Base-by-base conservation (phyloP, 768 basidiomycete species). In the Tulasnella sp. region DNA sequence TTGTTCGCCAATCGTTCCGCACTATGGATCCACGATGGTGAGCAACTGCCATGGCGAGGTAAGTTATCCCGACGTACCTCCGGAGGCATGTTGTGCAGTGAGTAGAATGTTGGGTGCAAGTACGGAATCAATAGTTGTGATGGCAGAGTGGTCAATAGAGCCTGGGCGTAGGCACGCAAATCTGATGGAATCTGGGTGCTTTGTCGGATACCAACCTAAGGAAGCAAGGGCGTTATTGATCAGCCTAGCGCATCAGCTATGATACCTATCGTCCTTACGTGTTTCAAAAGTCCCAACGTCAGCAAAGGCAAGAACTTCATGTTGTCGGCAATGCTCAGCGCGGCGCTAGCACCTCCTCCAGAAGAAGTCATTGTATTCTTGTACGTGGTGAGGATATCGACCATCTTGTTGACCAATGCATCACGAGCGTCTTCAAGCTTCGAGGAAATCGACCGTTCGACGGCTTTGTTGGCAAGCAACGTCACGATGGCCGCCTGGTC, bases 131-230 rank as follows among this genome's bases (percentile, higher is more conserved):
- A 88, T 11, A 91, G 83, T 85, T 99, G 94, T 2, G 94, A 91
- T 0, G 97, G 97, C 71, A 99, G 83, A 9, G 96, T 93, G 0
- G 94, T 94, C 79, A 99, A 86, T 42, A 99, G 85, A 7, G 92
- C 91, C 83, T 98, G 96, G 1, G 97, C 94, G 81, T 99, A 99
- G 12, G 96, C 93, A 79, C 97, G 87, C 71, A 99, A 90, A 84
- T 99, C 97, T 11, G 97, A 93, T 40, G 97, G 96, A 82, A 99
- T 99, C 81, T 96, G 94, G 2, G 94, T 90, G 83, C 96, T 98
- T 86, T 98, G 96, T 74, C 97, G 89, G 72, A 99, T 87, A 67
- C 95, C 97, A 79, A 97, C 92, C 94, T 96, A 78, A 25, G n/a
- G n/a, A n/a, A n/a, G 49, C 12, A 12, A 42, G 72, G 29, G 34